These are phyloP conservation scores for Kodamaea anthophila DNA, from an alignment of 1,139 yeast genomes.

Conservation along the genomic window DNA sequence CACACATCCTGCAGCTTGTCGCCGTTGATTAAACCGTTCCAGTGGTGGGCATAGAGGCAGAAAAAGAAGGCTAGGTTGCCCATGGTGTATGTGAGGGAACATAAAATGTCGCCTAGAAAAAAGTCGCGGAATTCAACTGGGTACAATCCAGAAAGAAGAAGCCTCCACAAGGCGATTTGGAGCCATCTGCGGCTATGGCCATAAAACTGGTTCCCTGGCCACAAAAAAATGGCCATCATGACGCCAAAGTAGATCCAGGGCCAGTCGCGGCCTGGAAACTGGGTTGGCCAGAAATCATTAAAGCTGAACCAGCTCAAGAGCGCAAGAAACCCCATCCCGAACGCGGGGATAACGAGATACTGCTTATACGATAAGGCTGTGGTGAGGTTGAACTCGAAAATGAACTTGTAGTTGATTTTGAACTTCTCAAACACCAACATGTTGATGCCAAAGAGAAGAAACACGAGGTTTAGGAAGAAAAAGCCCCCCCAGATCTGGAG, in stretches of 20 bases:
- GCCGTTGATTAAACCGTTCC: constrained; percentile 46
- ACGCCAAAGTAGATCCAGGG: constrained; percentile 75
- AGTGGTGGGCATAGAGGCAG: constrained; percentile 69
- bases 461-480: constrained; percentile 54
- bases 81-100: constrained; percentile 82
- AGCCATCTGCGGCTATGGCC: constrained; percentile 68
- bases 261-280: constrained; percentile 63
- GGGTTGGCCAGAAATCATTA: constrained; percentile 56
- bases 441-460: constrained; percentile 60
- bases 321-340: constrained; percentile 50
- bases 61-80: constrained; percentile 82
- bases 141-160: constrained; percentile 74
- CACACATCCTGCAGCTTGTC: constrained; percentile 44
- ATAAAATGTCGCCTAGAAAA: constrained; percentile 83
- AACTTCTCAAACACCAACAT: constrained; percentile 66
- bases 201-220: constrained; percentile 57
- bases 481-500: constrained; percentile 94
- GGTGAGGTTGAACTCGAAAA: constrained; percentile 79
- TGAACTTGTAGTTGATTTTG: constrained; percentile 84
- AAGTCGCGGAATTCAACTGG: constrained; percentile 96
- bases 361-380: constrained; percentile 65
- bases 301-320: constrained; percentile 64
- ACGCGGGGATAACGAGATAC: constrained; percentile 56
- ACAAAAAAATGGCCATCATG: constrained; percentile 41
- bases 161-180: constrained; percentile 62